Base-by-base conservation (phyloP, 176 grass and related monocot species). In the Chrysopogon serrulatus region DNA sequence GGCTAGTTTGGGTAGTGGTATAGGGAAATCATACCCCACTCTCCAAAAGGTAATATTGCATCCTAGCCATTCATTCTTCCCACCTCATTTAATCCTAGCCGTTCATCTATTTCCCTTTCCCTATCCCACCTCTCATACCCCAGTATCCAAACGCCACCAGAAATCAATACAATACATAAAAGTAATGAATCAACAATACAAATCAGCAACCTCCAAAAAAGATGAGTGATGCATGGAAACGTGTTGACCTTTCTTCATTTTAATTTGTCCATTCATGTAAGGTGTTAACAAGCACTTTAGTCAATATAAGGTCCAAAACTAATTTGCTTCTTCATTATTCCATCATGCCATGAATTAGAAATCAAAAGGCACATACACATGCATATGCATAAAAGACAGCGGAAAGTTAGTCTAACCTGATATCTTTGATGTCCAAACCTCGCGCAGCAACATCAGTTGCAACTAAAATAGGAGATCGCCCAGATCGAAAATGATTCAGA, bases 341-440 rank as follows among this genome's bases (percentile, higher is more conserved):
- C 19, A 48, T 35, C 9, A 60, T 13, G 35, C 19, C 40, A 34
- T 19, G 23, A 68, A 44, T 23, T 16, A 54, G 1, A 54, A 27
- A 36, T 47, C 5, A 44, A 15, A 83, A 45, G 39, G 33, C 36
- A 34, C 31, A 15, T 11, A 67, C 39, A 41, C 17, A 59, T 73
- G 23, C 11, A 48, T 48, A 48, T 48, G 10, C 11, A 16, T 1
- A 56, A 64, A 26, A 13, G 59, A 63, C 5, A 49, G 42, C 35
- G 15, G 31, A 49, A 66, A 44, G 9, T 8, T 14, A 61, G 27
- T 16, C 54, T 60, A 82, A 98, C 95, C 95, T 98, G 73, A 98
- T 98, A 88, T 95, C 95, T 88, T 98, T 98, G 59, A 98, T 98
- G 56, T 95, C 95, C 59, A 98, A 81, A 64, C 95, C 95, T 42